These are phyloP conservation scores for Erodium moschatum DNA, from an alignment of 441 rosid genomes.

Conservation along the genomic window DNA sequence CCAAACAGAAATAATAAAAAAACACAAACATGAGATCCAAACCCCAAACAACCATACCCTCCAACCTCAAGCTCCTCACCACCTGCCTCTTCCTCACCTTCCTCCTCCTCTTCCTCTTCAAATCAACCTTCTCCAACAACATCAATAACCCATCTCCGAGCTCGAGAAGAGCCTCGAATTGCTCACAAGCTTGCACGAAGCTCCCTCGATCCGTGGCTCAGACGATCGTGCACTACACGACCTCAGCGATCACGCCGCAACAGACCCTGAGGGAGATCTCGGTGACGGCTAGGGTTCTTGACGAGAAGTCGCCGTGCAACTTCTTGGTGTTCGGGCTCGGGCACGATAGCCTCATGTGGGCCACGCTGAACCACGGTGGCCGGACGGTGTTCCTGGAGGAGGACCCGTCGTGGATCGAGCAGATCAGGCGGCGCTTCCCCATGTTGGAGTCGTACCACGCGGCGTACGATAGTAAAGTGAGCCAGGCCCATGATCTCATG, in stretches of 20 bases:
- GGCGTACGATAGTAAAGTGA: constrained; percentile 65
- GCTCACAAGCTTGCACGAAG: constrained; percentile 42
- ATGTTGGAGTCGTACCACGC: constrained; percentile 70
- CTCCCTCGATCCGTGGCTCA: constrained; percentile 54
- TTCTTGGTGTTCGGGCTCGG: constrained; percentile 88
- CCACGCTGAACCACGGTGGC: constrained; percentile 78
- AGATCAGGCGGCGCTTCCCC: constrained; percentile 58
- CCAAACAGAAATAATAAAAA: background rate
- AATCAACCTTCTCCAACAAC: too few relatives aligned
- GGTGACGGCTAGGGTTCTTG: constrained; percentile 45
- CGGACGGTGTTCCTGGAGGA: constrained; percentile 75
- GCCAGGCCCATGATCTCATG: constrained; percentile 40
- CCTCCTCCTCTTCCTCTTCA: constrained; percentile 6
- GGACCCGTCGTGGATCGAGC: constrained; percentile 74
- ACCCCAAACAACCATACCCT: constrained; percentile 29
- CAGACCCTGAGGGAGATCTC: constrained; percentile 67
- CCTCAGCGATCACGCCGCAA: constrained; percentile 71
- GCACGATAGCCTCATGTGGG: constrained; percentile 92
- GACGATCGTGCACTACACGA: constrained; percentile 63
- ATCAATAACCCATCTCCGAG: too few relatives aligned
- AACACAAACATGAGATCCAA: constrained; percentile 49
- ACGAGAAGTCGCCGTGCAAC: constrained; percentile 70
- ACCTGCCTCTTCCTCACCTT: constrained; percentile 48
- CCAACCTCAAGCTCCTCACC: constrained; percentile 49
- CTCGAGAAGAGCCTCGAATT: too few relatives aligned